Conservation (phyloP, 23 red algal species). For the Gracilaria gracilis region DNA sequence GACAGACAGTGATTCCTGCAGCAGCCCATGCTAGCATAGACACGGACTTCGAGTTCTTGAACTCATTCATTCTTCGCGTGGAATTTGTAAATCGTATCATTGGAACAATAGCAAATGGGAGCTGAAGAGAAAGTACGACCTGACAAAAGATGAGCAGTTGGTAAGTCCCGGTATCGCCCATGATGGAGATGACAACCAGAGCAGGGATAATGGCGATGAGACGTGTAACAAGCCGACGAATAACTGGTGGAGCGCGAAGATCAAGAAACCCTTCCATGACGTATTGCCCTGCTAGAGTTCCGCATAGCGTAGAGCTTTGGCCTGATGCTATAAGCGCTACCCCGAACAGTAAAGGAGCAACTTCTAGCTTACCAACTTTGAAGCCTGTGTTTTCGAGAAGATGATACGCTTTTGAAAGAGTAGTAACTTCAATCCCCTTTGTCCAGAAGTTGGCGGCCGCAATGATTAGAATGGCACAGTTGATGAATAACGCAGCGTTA, state of each 20-base stretch:
- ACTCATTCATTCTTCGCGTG: conserved; percentile 78
- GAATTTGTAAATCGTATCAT: conserved; percentile 90
- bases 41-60: conserved; percentile 52
- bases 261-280: conserved; percentile 98
- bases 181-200: conserved; percentile 71
- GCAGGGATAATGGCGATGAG: conserved; percentile 85
- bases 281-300: conserved; percentile 93
- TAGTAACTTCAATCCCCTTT: conserved; percentile 78
- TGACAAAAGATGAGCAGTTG: conserved; percentile 88
- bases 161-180: conserved; percentile 86
- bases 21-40: conserved; percentile 70
- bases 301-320: conserved; percentile 86
- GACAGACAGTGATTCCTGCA: conserved; percentile 74
- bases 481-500: conserved; percentile 78
- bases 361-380: conserved; percentile 60
- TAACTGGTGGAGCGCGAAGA: conserved; percentile 72
- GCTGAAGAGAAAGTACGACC: conserved; percentile 90
- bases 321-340: conserved; percentile 92
- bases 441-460: conserved; percentile 77
- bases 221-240: conserved; percentile 82
- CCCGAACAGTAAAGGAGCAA: conserved; percentile 75
- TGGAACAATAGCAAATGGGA: conserved; percentile 95
- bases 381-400: conserved; percentile 83
- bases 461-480: conserved; percentile 77
- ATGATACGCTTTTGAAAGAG: conserved; percentile 92